phyloP scores from a whole-genome alignment of 2,329 filamentous ascomycete genomes.

The Camillea tinctor region DNA sequence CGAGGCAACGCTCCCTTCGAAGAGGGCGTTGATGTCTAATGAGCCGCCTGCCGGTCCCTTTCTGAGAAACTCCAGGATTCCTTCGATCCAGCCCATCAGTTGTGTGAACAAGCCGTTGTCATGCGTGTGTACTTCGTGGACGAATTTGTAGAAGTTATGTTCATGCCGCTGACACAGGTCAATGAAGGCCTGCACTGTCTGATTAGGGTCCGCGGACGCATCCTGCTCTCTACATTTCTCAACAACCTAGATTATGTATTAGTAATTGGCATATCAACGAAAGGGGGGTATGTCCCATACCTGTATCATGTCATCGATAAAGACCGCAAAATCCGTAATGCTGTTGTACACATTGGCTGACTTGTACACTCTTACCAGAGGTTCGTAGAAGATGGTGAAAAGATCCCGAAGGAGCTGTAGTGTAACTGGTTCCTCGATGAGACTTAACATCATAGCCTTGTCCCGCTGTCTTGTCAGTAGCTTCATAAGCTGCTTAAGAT shows the following conservation, averaged over 20 bases:
- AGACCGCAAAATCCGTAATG: slow-evolving; percentile 92
- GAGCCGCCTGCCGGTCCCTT: slow-evolving; percentile 83
- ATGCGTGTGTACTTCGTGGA: slow-evolving; percentile 95
- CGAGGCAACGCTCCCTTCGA: slow-evolving; percentile 72
- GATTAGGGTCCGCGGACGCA: slow-evolving; percentile 91
- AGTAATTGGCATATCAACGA: not conserved
- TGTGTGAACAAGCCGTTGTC: slow-evolving; percentile 96
- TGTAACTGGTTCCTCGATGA: slow-evolving; percentile 96
- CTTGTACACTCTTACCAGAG: slow-evolving; percentile 95
- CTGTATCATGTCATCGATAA: slow-evolving; percentile 88
- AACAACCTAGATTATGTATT: slow-evolving; percentile 48
- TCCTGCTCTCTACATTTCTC: slow-evolving; percentile 70
- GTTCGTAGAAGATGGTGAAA: slow-evolving; percentile 98
- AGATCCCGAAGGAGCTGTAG: slow-evolving; percentile 93
- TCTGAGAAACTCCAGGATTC: slow-evolving; percentile 88
- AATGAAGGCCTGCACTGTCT: slow-evolving; percentile 97
- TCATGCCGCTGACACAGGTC: slow-evolving; percentile 94
- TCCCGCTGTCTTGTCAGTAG: slow-evolving; percentile 87
- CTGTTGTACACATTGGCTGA: slow-evolving; percentile 97
- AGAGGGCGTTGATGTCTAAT: slow-evolving; percentile 90
- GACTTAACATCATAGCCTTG: slow-evolving; percentile 93
- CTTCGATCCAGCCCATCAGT: slow-evolving; percentile 96
- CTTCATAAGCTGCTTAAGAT: slow-evolving; percentile 92
- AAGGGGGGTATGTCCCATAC: slow-evolving; percentile 43
- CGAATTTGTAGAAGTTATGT: slow-evolving; percentile 97